A percentile compares a stretch with the other conserved stretches of the same genome.
Evolutionary conservation across 768 basidiomycete genomes (phyloP).

Genomic region (Mycena polygramma): DNA sequence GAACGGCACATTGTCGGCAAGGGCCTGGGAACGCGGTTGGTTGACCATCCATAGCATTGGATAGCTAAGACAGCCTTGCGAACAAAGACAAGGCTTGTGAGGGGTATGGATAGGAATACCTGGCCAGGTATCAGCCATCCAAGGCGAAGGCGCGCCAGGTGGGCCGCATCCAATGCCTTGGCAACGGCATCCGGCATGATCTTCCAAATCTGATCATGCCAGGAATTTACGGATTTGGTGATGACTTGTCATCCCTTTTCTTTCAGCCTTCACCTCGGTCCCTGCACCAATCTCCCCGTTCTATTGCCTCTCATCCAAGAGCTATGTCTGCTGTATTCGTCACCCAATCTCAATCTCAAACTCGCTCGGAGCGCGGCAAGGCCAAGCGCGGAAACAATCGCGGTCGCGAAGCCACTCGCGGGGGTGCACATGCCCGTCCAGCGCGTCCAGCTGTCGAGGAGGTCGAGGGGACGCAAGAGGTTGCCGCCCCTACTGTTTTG

Average conservation of each 20-base stretch:
- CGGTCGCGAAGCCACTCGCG: constrained; percentile 13
- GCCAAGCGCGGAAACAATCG: constrained; percentile 32
- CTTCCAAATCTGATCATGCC: too few relatives aligned
- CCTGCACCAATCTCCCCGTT: background rate
- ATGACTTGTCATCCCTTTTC: constrained; percentile 7
- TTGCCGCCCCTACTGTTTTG: background rate
- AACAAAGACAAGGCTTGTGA: too few relatives aligned
- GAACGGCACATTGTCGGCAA: too few relatives aligned
- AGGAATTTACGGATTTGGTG: too few relatives aligned
- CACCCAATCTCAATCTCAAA: constrained; percentile 21
- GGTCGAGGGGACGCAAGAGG: background rate
- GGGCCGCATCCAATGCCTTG: too few relatives aligned
- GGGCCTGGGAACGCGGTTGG: too few relatives aligned
- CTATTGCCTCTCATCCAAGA: background rate
- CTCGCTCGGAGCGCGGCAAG: constrained; percentile 26
- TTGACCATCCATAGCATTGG: too few relatives aligned
- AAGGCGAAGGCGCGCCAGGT: too few relatives aligned
- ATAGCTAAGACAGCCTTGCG: too few relatives aligned
- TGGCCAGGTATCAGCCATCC: too few relatives aligned
- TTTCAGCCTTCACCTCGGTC: background rate
- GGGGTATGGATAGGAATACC: too few relatives aligned
- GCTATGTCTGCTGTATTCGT: constrained; percentile 21
- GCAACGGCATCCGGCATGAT: too few relatives aligned
- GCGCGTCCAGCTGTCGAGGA: constrained; percentile 4
- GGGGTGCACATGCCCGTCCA: constrained; percentile 7